Conservation (phyloP, 1,139 yeast genomes). For the Geotrichum bryndzae region DNA sequence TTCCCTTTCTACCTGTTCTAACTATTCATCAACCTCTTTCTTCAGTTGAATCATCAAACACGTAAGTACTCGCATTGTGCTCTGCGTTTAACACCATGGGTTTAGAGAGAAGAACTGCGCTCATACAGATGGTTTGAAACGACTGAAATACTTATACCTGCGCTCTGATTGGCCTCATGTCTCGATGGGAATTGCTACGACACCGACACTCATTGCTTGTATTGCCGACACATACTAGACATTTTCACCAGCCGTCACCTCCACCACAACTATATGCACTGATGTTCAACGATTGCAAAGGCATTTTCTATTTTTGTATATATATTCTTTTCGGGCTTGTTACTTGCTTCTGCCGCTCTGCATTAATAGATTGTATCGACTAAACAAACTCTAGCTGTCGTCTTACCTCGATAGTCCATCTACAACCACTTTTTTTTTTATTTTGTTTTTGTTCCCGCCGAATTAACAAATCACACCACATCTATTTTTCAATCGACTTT, state of each 20-base stretch:
- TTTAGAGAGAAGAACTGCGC: neutral
- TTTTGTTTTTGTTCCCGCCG: neutral
- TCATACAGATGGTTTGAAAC: neutral
- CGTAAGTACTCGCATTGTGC: neutral
- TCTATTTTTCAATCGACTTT: neutral
- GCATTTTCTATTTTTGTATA: neutral
- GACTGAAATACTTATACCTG: neutral
- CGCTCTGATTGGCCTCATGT: neutral
- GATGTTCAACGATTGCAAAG: neutral
- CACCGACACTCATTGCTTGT: neutral
- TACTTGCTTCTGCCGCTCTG: neutral
- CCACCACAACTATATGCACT: neutral
- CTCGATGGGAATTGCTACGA: neutral
- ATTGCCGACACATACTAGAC: neutral
- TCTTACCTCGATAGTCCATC: neutral
- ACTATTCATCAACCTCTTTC: neutral
- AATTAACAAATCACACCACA: constrained; percentile 6
- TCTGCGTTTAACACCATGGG: too few species aligned
- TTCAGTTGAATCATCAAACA: neutral
- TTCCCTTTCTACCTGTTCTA: neutral
- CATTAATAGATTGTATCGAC: neutral
- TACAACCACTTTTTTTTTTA: neutral
- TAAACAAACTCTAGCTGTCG: neutral
- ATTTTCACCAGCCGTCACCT: too few species aligned
- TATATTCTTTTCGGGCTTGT: neutral